These are phyloP conservation scores for Amanita subjunquillea DNA, from an alignment of 768 basidiomycete genomes.

Conservation along the genomic window DNA sequence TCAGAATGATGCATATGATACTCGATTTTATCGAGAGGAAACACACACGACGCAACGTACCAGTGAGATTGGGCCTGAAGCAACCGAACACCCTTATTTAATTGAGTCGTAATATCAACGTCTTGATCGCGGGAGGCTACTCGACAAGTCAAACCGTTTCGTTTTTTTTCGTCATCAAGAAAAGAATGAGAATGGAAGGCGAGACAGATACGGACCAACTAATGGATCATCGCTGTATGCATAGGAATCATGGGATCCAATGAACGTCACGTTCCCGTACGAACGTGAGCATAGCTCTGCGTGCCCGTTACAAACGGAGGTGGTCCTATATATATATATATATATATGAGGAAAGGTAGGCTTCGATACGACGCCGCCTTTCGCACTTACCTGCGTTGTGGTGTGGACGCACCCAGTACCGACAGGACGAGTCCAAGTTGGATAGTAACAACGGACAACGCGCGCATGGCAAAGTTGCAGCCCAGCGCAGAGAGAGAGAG, in stretches of 20 bases:
- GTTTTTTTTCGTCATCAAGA: not conserved
- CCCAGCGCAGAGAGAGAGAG: not conserved
- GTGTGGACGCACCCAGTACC: not conserved
- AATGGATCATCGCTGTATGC: conserved; percentile 38
- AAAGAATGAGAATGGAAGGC: not conserved
- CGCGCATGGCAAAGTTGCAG: not conserved
- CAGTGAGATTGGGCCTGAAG: conserved; percentile 50
- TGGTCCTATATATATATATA: conserved; percentile 1
- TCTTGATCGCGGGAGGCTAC: conserved; percentile 39
- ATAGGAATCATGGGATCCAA: conserved; percentile 50
- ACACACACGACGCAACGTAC: conserved; percentile 12
- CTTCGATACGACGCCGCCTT: not conserved
- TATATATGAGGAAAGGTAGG: conserved; percentile 11
- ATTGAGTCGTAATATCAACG: conserved; percentile 37
- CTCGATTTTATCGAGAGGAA: not conserved
- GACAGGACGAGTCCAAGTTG: not conserved
- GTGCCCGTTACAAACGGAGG: conserved; percentile 53
- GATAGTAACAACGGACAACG: not conserved
- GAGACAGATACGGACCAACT: conserved; percentile 23
- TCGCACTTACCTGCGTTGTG: not conserved
- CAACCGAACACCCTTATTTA: conserved; percentile 42
- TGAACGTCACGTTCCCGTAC: conserved; percentile 41
- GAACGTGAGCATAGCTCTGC: conserved; percentile 47
- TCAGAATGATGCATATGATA: not conserved
- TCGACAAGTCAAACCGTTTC: not conserved